Evolutionary conservation across 768 basidiomycete genomes (phyloP).

Genomic region (Clathrus columnatus): DNA sequence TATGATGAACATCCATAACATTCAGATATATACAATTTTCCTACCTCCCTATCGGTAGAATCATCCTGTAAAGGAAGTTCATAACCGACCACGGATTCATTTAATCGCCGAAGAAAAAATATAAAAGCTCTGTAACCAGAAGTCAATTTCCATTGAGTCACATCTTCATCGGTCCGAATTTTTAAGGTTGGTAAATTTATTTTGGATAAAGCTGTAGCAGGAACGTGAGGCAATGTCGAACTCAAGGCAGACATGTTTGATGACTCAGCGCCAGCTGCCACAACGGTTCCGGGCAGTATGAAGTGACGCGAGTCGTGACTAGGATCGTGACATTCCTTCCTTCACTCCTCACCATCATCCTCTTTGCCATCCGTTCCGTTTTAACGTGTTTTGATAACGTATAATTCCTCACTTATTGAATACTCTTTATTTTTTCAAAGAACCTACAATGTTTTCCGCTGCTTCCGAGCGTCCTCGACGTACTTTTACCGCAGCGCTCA

Average conservation of each 20-base stretch:
- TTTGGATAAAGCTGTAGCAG: neutral
- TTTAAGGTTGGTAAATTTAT: slow-evolving; percentile 14
- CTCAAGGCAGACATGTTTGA: neutral
- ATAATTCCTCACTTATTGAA: neutral
- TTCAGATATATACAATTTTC: slow-evolving; percentile 6
- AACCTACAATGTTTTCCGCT: slow-evolving; percentile 7
- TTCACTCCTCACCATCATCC: slow-evolving; percentile 2
- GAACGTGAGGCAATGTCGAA: neutral
- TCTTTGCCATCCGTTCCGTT: neutral
- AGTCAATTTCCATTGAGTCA: slow-evolving; percentile 62
- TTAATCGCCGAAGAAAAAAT: slow-evolving; percentile 67
- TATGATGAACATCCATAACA: neutral
- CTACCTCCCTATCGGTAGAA: slow-evolving; percentile 25
- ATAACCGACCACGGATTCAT: slow-evolving; percentile 65
- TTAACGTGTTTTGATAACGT: neutral
- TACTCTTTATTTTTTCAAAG: neutral
- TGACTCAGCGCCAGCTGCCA: neutral
- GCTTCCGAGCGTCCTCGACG: slow-evolving; percentile 7
- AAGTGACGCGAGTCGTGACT: neutral
- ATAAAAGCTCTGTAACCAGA: slow-evolving; percentile 66
- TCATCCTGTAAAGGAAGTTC: slow-evolving; percentile 37
- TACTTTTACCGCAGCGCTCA: slow-evolving; percentile 5
- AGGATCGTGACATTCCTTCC: neutral
- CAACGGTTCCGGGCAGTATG: too few species aligned
- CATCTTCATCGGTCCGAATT: slow-evolving; percentile 66